Evolutionary conservation across 2,329 filamentous ascomycete species (phyloP).

Genomic region (Penicillium sp.): DNA sequence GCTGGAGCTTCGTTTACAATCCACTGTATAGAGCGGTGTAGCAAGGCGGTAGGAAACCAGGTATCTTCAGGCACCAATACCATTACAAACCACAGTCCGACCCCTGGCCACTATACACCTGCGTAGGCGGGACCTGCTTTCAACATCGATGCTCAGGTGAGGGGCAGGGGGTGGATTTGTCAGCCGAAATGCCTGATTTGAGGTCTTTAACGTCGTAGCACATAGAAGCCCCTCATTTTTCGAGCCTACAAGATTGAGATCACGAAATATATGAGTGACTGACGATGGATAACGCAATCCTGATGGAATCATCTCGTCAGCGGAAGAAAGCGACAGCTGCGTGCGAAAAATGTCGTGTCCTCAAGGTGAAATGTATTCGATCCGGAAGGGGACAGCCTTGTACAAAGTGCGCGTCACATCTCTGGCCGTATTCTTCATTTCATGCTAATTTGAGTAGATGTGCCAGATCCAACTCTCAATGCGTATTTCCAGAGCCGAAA

Average conservation of each 20-base stretch:
- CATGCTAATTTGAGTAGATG: constrained; percentile 14
- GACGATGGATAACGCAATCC: background rate
- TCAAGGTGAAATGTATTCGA: constrained; percentile 22
- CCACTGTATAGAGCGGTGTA: background rate
- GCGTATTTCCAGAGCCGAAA: constrained; percentile 12
- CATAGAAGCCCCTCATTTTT: background rate
- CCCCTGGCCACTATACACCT: too few relatives aligned
- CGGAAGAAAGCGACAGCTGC: constrained; percentile 11
- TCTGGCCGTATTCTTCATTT: background rate
- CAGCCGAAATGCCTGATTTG: too few relatives aligned
- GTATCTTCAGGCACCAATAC: too few relatives aligned
- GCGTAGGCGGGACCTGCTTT: too few relatives aligned
- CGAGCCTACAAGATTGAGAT: background rate
- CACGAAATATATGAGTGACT: background rate
- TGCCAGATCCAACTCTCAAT: constrained; percentile 16
- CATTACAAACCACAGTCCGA: too few relatives aligned
- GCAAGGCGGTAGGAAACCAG: background rate
- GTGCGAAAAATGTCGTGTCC: constrained; percentile 21
- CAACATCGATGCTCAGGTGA: too few relatives aligned
- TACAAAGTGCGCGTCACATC: constrained; percentile 8
- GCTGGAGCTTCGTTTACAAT: background rate
- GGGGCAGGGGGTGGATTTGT: too few relatives aligned
- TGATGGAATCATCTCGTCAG: constrained; percentile 14
- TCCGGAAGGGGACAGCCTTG: constrained; percentile 11
- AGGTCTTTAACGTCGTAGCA: too few relatives aligned